Conservation (phyloP, 495 filamentous ascomycete species). For the Neurospora sp. region DNA sequence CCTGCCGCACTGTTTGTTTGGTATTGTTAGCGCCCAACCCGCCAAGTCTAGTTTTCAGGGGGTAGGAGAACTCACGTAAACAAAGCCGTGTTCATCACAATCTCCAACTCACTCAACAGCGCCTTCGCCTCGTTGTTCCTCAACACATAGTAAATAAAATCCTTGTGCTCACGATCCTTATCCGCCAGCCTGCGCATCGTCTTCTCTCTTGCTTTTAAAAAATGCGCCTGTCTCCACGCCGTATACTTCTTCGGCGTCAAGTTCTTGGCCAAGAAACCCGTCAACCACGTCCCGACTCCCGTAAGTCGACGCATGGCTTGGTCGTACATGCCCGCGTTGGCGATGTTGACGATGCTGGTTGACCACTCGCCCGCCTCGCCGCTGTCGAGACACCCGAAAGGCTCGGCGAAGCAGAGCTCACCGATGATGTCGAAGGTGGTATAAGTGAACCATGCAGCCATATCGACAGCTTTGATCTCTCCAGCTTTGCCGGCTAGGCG, state of each 20-base stretch:
- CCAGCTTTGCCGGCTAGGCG: constrained; percentile 1
- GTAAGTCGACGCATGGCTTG: constrained; percentile 15
- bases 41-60: neutral
- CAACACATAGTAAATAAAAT: constrained; percentile 18
- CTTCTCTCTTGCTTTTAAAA: constrained; percentile 12
- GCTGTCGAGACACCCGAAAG: constrained; percentile 45
- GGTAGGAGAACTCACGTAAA: constrained; percentile 8
- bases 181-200: constrained; percentile 9
- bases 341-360: constrained; percentile 6
- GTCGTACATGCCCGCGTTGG: constrained; percentile 7
- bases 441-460: constrained; percentile 41
- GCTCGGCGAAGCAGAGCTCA: constrained; percentile 47
- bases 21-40: neutral
- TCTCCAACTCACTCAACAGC: constrained; percentile 9
- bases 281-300: constrained; percentile 14
- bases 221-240: constrained; percentile 8
- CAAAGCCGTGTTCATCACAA: constrained; percentile 17
- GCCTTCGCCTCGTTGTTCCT: constrained; percentile 14
- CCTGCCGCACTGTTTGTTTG: constrained; percentile 11
- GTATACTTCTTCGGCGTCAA: constrained; percentile 8
- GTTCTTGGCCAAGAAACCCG: constrained; percentile 4
- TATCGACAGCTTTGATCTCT: constrained; percentile 22
- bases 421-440: constrained; percentile 53
- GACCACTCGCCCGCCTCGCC: constrained; percentile 16
- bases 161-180: constrained; percentile 9